Evolutionary conservation across 1,284 basidiomycete genomes (phyloP), one percentile per base, ranked within the genome.

Genomic region (Rhodotorula sp.): DNA sequence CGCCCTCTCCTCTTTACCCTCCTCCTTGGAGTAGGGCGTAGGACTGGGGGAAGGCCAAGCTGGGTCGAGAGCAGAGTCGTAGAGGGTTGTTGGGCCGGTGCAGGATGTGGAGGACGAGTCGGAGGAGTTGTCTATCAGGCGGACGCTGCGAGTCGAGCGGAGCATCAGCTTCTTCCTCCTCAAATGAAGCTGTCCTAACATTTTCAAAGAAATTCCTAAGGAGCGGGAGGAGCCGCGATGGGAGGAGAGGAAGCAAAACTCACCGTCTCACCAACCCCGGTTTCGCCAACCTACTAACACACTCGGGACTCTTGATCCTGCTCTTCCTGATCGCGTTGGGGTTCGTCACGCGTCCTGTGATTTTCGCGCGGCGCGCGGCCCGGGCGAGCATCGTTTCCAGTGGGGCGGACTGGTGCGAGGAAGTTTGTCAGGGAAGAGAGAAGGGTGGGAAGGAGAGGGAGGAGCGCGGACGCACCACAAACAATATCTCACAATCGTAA

Each of bases 401-500:
- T 7, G 72, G 74, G 9, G 76, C 74, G 30, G 74, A 74, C 73
- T 74, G 56, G n/a, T 5, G 34, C 0, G n/a, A 22, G n/a, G 29
- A 30, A 30, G 17, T 6, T 19, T n/a, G 49, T 30, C 20, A 6
- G 29, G 1, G 13, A 8, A 24, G 32, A 17, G 7, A 36, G 39
- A 13, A 10, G 27, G 24, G 44, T 34, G n/a, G 8, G 54, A 13
- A n/a, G 13, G 9, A 1, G 32, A 32, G 49, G 15, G 24, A 34
- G 8, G n/a, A 19, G 11, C 3, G 39, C 30, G 8, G 8, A 72
- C 72, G 49, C 59, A 71, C 72, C 15, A 77, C 76, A 27, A 77
- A 77, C 36, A 77, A 55, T 29, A 77, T 77, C 68, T 76, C 75
- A 32, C 75, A 66, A 22, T 64, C 64, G 59, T 76, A 77, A 15